Evolutionary conservation across 306 rosid species (phyloP), one percentile per base, ranked within the genome.

Genomic region (Neltuma alba): DNA sequence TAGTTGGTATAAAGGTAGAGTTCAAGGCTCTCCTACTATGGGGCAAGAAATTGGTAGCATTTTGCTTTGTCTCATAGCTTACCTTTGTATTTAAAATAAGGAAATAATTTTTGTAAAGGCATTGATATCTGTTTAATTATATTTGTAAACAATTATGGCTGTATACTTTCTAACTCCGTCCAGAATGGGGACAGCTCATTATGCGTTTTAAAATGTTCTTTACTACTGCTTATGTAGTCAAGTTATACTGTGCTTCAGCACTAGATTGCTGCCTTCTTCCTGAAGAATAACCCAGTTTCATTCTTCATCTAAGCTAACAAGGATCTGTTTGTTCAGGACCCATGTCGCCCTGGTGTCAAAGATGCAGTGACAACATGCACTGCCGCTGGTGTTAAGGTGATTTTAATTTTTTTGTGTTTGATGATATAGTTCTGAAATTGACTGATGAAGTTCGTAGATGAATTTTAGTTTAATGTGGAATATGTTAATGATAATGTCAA

Each of bases 331-430:
- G 37, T 72, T 76, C 85, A 95, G 99, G 99, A 95, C 91, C 99
- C 99, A 40, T 92, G 98, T 85, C 99, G 99, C n/a, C 82, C 78
- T 77, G 85, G 98, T 54, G 99, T 95, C 76, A 81, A 82, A 81
- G 92, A 90, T 5, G 99, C 99, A n/a, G 98, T 95, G 72, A 58
- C 57, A 54, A 11, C 89, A 71, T 95, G 99, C 89, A 83, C 88
- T 5, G 87, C 58, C 7, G 97, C 99, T 50, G 99, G 99, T 86
- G 97, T 95, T 38, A 95, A 95, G 99, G 99, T 95, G 84, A 75
- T 54, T 57, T 47, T 45, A 69, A 28, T 62, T 72, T 79, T 62
- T 81, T n/a, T 37, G 62, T 71, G 64, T 83, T 80, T 68, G 63
- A 54, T 63, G 62, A 41, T 74, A 54, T 75, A 28, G 55, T 78